Evolutionary conservation across 805 yeast species (phyloP), one percentile per base, ranked within the genome.

Genomic region (Grigorovia jiainica): DNA sequence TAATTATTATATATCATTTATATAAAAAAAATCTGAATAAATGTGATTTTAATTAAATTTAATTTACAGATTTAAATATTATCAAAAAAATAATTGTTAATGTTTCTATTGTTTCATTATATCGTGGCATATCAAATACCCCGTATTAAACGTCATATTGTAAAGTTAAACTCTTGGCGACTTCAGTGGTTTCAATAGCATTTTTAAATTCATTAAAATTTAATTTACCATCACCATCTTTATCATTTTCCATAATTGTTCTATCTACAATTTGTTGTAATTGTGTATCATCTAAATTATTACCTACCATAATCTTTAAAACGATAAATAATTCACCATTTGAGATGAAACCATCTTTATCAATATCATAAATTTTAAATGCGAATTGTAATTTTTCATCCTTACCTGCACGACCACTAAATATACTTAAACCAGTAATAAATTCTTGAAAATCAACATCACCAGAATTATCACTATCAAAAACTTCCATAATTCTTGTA

Each of bases 181-280:
- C 76, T 43, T 71, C 73, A 4, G 78, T 76, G 8, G 68, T 67
- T 46, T 69, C 72, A 17, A 70, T 71, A 0, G 87, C 86, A 40
- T 70, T 71, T 50, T 76, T 77, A 62, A 92, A 92, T 69, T 92
- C 99, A 30, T 77, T 87, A 58, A 87, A 92, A 46, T 82, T 79
- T 46, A 92, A 66, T 51, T 73, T 77, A 1, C 95, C 95, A 55
- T 87, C 96, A 2, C 90, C 89, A 53, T 89, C 95, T 23, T 61
- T 54, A 56, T 89, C 97, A 40, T 87, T 89, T 60, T 90, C 97
- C 78, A 87, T 77, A 49, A 94, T 87, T 0, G 98, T 87, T 62
- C 94, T 79, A 61, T 92, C 97, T n/a, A 90, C 97, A 41, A 92
- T 76, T 63, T 94, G 97, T 61, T 92, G 99, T 43, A 92, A 71